These are phyloP conservation scores for Fraxinus excelsior DNA, from an alignment of 257 asterid genomes.

Conservation along the genomic window DNA sequence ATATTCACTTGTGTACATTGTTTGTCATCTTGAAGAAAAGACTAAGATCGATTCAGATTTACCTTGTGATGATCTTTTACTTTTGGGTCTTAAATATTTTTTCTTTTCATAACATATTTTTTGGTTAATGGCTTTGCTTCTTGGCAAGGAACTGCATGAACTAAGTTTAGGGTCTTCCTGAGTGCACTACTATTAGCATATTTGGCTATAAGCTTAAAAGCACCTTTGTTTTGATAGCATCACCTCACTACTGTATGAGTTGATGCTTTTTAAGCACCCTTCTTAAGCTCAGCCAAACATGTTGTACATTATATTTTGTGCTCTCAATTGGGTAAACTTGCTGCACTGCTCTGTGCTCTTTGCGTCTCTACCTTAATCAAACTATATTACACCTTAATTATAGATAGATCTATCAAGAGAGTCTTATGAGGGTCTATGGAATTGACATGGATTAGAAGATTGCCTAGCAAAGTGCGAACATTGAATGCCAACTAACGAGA, in stretches of 20 bases:
- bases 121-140: background rate
- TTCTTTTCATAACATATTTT: background rate
- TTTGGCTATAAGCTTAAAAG: too few relatives aligned
- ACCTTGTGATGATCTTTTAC: background rate
- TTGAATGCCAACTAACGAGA: background rate
- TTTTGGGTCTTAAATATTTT: background rate
- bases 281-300: too few relatives aligned
- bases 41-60: too few relatives aligned
- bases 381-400: background rate
- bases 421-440: background rate
- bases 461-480: background rate
- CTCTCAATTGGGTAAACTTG: background rate
- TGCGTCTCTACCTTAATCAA: background rate
- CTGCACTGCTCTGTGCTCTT: background rate
- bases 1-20: background rate
- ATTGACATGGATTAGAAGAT: background rate
- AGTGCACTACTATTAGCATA: background rate
- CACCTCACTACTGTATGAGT: too few relatives aligned
- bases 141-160: background rate
- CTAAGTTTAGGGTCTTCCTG: background rate
- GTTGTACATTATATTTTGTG: background rate
- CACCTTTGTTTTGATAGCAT: too few relatives aligned
- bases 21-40: background rate
- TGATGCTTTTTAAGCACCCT: too few relatives aligned
- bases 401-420: background rate